phyloP scores from a whole-genome alignment of 2,329 filamentous ascomycete species.

The Phialocephala subalpina region DNA sequence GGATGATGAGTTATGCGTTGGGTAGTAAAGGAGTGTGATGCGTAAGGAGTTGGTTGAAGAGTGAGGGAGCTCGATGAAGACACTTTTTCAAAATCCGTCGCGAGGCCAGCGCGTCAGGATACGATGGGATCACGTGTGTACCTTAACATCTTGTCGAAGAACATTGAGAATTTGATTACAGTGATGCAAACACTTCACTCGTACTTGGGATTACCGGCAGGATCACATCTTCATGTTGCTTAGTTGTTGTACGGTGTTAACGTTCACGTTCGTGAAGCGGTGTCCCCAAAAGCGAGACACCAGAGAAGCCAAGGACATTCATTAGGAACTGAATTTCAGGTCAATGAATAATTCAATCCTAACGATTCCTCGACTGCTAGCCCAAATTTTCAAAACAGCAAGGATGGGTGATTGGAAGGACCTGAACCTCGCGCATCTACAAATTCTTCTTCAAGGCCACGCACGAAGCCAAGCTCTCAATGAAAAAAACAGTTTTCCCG shows the following conservation, averaged over 20 bases:
- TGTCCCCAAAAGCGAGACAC: too few relatives aligned
- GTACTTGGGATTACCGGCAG: too few relatives aligned
- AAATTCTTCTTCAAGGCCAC: constrained; percentile 33
- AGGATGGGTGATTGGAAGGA: too few relatives aligned
- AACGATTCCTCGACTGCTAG: too few relatives aligned
- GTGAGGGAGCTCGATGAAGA: constrained; percentile 19
- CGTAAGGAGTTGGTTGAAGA: constrained; percentile 32
- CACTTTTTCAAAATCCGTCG: constrained; percentile 19
- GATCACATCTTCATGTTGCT: too few relatives aligned
- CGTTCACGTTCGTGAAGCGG: too few relatives aligned
- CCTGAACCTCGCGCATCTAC: not conserved
- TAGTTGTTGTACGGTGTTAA: too few relatives aligned
- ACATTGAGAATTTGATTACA: not conserved
- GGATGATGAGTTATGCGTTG: constrained; percentile 6
- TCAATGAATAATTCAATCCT: too few relatives aligned
- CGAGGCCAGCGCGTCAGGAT: constrained; percentile 13
- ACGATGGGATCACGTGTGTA: not conserved
- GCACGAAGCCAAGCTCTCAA: constrained; percentile 29
- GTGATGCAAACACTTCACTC: too few relatives aligned
- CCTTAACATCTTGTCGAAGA: not conserved
- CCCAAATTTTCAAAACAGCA: too few relatives aligned
- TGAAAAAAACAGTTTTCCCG: constrained; percentile 32
- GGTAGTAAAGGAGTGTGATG: constrained; percentile 42
- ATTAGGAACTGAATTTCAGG: too few relatives aligned
- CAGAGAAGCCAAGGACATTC: too few relatives aligned